Base-by-base conservation (phyloP, 805 yeast species). In the Kurtzmaniella fragi region DNA sequence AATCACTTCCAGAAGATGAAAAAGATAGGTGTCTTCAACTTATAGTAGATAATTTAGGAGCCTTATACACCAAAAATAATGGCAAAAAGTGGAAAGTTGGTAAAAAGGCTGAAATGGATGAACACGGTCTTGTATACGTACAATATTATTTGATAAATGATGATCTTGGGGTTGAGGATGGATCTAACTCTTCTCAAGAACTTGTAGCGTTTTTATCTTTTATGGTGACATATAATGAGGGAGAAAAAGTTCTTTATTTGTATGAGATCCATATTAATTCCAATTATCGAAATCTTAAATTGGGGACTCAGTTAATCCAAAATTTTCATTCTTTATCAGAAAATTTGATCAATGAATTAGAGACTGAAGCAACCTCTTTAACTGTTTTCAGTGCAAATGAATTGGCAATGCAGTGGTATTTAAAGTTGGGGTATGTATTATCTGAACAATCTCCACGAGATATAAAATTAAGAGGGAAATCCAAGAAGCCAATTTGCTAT, bases 261-360 rank as follows among this genome's bases (percentile, higher is more conserved):
- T 80, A 76, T 46, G 85, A 80, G 49, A 72, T 80, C 28, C 85
- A 80, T 39, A 54, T 79, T 0, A 25, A 41, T 2, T 60, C 62
- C 1, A 12, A 35, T 9, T 62, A 44, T 40, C 74, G 76, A 35
- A 56, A 58, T 1, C 28, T 34, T 2, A 48, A 56, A 7, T 20
- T 70, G 0, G 85, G 84, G 0, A 34, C 65, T 0, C 13, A 13
- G 9, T 44, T 78, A n/a, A 55, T 79, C 41, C 20, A 29, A 0
- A 13, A 41, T 0, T 59, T 77, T 27, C 75, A 73, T 35, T 11
- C 34, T 0, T 41, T 70, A 4, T 61, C 67, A 2, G 4, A 5
- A 2, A 9, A 38, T 16, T 37, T 28, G 16, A 23, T 29, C 30
- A 28, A 26, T 9, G 34, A 41, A 31, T 46, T 58, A 13, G 28